Evolutionary conservation across 73 alveolate species (phyloP).

Genomic region (Paramecium bursaria): DNA sequence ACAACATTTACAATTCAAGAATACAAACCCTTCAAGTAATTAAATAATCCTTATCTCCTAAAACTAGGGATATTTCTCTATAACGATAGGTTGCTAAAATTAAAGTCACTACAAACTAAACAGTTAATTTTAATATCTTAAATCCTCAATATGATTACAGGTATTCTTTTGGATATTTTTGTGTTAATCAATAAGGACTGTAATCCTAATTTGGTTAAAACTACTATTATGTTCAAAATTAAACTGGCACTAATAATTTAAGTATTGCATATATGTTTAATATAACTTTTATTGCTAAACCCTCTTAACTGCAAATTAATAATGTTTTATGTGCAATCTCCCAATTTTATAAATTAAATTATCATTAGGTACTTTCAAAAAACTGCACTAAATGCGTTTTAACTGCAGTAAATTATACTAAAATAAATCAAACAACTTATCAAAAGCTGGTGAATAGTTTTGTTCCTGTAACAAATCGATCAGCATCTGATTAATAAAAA

Average conservation of each 20-base stretch:
- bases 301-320: not conserved
- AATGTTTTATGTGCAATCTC: slow-evolving; percentile 38
- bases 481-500: slow-evolving; percentile 34
- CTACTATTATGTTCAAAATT: not conserved
- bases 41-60: no score
- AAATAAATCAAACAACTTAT: slow-evolving; percentile 35
- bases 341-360: slow-evolving; percentile 7
- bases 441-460: not conserved
- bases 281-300: slow-evolving; percentile 1
- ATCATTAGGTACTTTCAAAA: slow-evolving; percentile 34
- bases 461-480: slow-evolving; percentile 36
- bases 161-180: slow-evolving; percentile 53
- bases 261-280: slow-evolving; percentile 1
- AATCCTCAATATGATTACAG: not conserved
- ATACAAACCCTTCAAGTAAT: no score
- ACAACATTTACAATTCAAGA: not conserved
- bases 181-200: slow-evolving; percentile 3
- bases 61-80: not conserved
- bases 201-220: slow-evolving; percentile 1
- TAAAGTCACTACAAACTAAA: no score
- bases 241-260: not conserved
- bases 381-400: slow-evolving; percentile 26
- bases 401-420: not conserved
- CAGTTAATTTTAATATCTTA: not conserved
- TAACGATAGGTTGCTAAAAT: no score